Percentiles rank a stretch among this genome's conserved stretches.
Conservation (phyloP, 352 stramenopile genomes). For the Aphanomyces invadans region DNA sequence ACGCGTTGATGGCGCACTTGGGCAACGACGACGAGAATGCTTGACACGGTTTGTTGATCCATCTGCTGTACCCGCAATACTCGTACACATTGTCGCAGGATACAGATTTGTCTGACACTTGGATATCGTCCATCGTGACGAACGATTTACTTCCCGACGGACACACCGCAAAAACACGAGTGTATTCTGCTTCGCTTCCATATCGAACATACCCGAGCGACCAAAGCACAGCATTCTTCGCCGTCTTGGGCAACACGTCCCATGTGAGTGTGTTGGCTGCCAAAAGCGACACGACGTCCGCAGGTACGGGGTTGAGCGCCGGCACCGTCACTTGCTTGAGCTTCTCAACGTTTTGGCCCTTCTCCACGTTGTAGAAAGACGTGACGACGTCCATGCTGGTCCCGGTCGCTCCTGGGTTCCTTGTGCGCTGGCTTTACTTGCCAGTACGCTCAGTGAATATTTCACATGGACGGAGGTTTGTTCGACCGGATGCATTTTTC, state of each 20-base stretch:
- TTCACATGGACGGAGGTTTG: no score
- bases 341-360: not conserved
- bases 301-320: not conserved
- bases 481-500: no score
- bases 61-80: not conserved
- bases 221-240: conserved; percentile 11
- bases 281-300: conserved; percentile 1
- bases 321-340: not conserved
- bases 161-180: not conserved
- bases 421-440: no score
- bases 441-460: no score
- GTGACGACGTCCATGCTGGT: not conserved
- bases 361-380: not conserved
- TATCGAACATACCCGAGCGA: conserved; percentile 13
- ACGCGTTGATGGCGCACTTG: conserved; percentile 3
- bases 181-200: not conserved
- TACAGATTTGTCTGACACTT: not conserved
- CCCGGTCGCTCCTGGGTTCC: no score
- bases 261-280: not conserved
- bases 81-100: not conserved
- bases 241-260: not conserved
- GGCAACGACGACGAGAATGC: not conserved
- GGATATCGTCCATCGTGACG: not conserved
- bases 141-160: not conserved
- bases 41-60: not conserved